Conservation (phyloP, 306 rosid species). For the Pueraria montana region DNA sequence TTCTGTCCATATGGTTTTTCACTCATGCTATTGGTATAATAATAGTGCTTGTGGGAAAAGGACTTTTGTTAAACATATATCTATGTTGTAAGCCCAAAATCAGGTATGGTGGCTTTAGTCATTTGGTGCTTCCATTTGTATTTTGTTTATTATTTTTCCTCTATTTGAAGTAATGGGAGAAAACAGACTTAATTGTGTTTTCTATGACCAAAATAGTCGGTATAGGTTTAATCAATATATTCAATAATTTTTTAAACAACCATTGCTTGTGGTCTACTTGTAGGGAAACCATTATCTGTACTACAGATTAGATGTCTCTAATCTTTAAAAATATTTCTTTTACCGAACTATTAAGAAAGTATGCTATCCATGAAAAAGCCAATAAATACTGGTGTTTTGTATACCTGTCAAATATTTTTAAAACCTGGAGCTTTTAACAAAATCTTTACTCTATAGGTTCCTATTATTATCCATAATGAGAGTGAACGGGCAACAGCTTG, state of each 20-base stretch:
- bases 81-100: no score
- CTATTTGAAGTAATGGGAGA: background rate
- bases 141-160: conserved; percentile 3
- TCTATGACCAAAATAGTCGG: background rate
- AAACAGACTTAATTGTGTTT: background rate
- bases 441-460: conserved; percentile 65
- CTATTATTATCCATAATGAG: conserved; percentile 82
- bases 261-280: background rate
- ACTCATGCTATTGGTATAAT: conserved; percentile 1
- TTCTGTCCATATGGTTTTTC: background rate
- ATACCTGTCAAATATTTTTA: background rate
- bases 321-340: background rate
- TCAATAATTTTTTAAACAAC: background rate
- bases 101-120: conserved; percentile 4
- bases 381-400: background rate
- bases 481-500: conserved; percentile 78
- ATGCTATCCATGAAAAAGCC: background rate
- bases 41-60: background rate
- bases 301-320: conserved; percentile 1
- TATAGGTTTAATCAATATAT: background rate
- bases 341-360: background rate
- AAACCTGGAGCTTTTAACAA: conserved; percentile 40
- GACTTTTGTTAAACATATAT: no score
- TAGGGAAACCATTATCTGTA: conserved; percentile 30
- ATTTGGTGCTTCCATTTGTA: background rate